Percentiles rank a stretch among this genome's conserved stretches.
phyloP scores from a whole-genome alignment of 495 filamentous ascomycete species.

The Tricharina praecox region DNA sequence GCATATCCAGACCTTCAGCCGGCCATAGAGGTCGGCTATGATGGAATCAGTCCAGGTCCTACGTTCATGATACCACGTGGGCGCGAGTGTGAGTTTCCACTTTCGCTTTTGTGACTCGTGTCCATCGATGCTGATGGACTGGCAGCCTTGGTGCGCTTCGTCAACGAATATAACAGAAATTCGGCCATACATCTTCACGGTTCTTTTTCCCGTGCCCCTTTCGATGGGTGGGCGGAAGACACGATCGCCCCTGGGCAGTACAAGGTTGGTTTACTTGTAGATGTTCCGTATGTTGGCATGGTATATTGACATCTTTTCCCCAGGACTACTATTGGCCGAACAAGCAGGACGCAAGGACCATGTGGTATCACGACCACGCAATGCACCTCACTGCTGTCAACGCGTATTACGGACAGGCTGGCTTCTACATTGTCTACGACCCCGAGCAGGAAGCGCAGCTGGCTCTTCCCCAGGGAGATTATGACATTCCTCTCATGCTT shows the following conservation, averaged over 20 bases:
- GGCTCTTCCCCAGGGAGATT: slow-evolving; percentile 32
- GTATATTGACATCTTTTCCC: no score
- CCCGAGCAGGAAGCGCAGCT: slow-evolving; percentile 32
- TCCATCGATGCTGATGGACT: slow-evolving; percentile 9
- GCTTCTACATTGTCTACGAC: slow-evolving; percentile 33
- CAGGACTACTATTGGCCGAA: slow-evolving; percentile 45
- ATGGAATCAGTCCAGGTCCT: slow-evolving; percentile 38
- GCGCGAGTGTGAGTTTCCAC: slow-evolving; percentile 21
- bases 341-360: slow-evolving; percentile 31
- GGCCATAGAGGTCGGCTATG: slow-evolving; percentile 32
- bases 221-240: slow-evolving; percentile 44
- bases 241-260: slow-evolving; percentile 33
- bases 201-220: slow-evolving; percentile 31
- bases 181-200: slow-evolving; percentile 38
- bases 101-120: background rate
- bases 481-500: slow-evolving; percentile 37
- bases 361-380: slow-evolving; percentile 47
- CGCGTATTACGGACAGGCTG: slow-evolving; percentile 39
- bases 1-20: slow-evolving; percentile 33
- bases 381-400: slow-evolving; percentile 33
- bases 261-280: no score
- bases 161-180: slow-evolving; percentile 32
- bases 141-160: slow-evolving; percentile 31
- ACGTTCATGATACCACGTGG: slow-evolving; percentile 33
- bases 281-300: no score